These are phyloP conservation scores for Aspergillus funiculosus DNA, from an alignment of 495 filamentous ascomycete genomes.

Conservation along the genomic window DNA sequence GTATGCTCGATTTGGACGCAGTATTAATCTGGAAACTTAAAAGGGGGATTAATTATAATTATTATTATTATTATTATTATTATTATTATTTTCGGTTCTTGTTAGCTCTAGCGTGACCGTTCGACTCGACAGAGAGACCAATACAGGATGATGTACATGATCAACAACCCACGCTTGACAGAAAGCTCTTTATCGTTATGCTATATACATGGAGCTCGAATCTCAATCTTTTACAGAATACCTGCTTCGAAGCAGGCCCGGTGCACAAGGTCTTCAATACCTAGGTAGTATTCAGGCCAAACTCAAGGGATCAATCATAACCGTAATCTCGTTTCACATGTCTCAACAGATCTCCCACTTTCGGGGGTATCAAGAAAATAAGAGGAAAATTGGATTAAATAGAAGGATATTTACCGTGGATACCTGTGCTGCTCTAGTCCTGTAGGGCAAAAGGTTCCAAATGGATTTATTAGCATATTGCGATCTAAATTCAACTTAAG, in stretches of 20 bases:
- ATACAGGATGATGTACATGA: background rate
- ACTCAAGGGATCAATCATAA: constrained; percentile 14
- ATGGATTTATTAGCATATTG: too few relatives aligned
- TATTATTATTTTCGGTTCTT: too few relatives aligned
- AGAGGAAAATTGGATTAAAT: background rate
- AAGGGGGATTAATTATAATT: background rate
- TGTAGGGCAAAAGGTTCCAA: background rate
- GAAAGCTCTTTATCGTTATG: background rate
- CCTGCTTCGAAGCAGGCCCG: background rate
- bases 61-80: background rate
- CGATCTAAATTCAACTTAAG: too few relatives aligned
- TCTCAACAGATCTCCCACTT: background rate
- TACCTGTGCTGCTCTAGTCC: too few relatives aligned
- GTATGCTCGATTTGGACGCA: constrained; percentile 89
- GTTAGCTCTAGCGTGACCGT: too few relatives aligned
- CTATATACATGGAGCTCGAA: background rate
- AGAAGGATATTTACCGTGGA: too few relatives aligned
- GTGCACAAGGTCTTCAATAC: background rate
- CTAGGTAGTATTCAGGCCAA: background rate
- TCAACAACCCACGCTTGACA: background rate
- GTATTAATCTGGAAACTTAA: constrained; percentile 93
- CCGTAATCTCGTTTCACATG: constrained; percentile 22
- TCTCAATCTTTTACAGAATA: background rate
- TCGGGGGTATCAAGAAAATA: background rate
- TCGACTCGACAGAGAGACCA: constrained; percentile 2